Conservation (phyloP, 305 asterid genomes). For the Fraxinus platypoda region DNA sequence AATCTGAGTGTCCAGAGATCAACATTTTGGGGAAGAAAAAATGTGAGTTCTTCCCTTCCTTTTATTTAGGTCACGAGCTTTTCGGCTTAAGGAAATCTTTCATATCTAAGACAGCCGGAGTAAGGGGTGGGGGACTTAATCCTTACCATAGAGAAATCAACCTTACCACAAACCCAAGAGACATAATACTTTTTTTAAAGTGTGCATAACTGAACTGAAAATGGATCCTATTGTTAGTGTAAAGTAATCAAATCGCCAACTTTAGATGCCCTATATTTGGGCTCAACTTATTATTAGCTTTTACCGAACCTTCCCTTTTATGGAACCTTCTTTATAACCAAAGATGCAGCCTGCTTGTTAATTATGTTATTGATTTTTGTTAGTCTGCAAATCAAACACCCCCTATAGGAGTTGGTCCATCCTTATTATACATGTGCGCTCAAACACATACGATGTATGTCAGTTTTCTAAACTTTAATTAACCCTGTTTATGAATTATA, state of each 20-base stretch:
- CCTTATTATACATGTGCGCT: background rate
- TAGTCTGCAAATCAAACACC: slow-evolving; percentile 13
- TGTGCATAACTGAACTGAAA: slow-evolving; percentile 5
- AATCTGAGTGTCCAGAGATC: slow-evolving; percentile 64
- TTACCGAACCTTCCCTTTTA: slow-evolving; percentile 1
- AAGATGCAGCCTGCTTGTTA: background rate
- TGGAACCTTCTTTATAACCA: background rate
- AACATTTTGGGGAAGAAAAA: slow-evolving; percentile 84
- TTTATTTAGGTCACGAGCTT: background rate
- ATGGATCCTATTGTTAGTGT: background rate
- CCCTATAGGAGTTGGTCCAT: background rate
- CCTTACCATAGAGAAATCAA: background rate
- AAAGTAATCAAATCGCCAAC: background rate
- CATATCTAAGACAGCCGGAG: slow-evolving; percentile 10
- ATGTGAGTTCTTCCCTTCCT: slow-evolving; percentile 48
- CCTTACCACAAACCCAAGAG: background rate
- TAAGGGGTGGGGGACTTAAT: background rate
- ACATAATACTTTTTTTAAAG: background rate
- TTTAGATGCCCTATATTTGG: background rate
- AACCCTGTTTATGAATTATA: background rate
- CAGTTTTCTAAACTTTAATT: background rate
- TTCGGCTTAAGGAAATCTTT: background rate
- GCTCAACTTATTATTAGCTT: background rate
- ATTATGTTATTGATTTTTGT: background rate
- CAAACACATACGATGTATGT: background rate